phyloP scores from a whole-genome alignment of 2,329 filamentous ascomycete species.

The Claviceps purpurea region DNA sequence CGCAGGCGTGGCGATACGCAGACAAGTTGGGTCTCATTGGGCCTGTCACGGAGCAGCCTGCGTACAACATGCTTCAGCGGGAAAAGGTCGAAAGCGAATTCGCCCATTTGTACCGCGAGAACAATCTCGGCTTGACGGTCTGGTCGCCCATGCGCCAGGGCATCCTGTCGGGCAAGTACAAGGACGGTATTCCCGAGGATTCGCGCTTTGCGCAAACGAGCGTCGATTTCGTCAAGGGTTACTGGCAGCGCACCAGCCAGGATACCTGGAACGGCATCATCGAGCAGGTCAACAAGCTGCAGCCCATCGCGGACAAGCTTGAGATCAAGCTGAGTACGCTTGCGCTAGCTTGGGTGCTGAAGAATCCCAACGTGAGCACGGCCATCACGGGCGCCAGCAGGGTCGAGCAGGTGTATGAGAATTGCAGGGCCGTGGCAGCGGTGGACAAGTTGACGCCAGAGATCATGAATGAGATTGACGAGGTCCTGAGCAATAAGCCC shows the following conservation, averaged over 20 bases:
- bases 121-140: constrained; percentile 47
- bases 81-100: constrained; percentile 52
- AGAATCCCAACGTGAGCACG: constrained; percentile 46
- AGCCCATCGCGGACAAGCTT: constrained; percentile 51
- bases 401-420: constrained; percentile 46
- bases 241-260: constrained; percentile 35
- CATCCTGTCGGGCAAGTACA: constrained; percentile 55
- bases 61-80: constrained; percentile 50
- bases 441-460: constrained; percentile 45
- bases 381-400: constrained; percentile 48
- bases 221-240: constrained; percentile 41
- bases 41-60: constrained; percentile 52
- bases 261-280: constrained; percentile 43
- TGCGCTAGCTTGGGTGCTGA: constrained; percentile 49
- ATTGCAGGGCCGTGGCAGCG: constrained; percentile 37
- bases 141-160: constrained; percentile 46
- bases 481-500: constrained; percentile 45
- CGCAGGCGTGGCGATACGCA: constrained; percentile 46
- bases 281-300: constrained; percentile 43
- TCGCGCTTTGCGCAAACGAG: constrained; percentile 43
- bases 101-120: constrained; percentile 44
- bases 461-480: constrained; percentile 46
- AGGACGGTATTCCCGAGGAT: constrained; percentile 44
- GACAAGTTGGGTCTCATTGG: constrained; percentile 48
- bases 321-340: constrained; percentile 43